A percentile compares a stretch with the other conserved stretches of the same genome.
Evolutionary conservation across 2,329 filamentous ascomycete species (phyloP).

Genomic region (Paradendryphiella salina): DNA sequence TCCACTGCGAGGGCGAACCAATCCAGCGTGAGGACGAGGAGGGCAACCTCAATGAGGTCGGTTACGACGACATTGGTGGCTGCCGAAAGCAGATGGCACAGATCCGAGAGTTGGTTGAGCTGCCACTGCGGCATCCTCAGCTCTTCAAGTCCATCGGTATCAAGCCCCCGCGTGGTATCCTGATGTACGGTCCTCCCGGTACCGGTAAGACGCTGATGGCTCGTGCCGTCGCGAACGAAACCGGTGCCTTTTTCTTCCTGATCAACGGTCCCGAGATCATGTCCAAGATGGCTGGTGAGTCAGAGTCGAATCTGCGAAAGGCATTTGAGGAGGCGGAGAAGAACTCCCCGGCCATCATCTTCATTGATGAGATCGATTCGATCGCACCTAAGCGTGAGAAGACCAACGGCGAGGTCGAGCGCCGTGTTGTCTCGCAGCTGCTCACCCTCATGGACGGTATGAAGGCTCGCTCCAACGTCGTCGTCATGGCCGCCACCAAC

Average conservation of each 20-base stretch:
- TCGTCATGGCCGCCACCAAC: constrained; percentile 99
- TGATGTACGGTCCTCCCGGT: constrained; percentile 92
- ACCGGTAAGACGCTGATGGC: constrained; percentile 99
- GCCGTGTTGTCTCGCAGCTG: constrained; percentile 96
- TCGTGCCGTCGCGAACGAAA: constrained; percentile 97
- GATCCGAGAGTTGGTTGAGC: constrained; percentile 97
- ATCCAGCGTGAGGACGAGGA: constrained; percentile 99
- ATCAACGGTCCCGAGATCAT: constrained; percentile 99
- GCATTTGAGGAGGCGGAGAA: constrained; percentile 99
- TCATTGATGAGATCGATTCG: constrained; percentile 99
- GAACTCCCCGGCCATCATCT: constrained; percentile 98
- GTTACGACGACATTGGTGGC: constrained; percentile 98
- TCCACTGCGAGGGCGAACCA: constrained; percentile 95
- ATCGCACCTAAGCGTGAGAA: constrained; percentile 99
- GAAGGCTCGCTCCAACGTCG: constrained; percentile 98
- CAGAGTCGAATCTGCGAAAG: constrained; percentile 95
- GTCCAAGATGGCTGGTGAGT: constrained; percentile 99
- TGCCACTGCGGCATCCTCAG: constrained; percentile 94
- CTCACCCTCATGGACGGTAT: constrained; percentile 98
- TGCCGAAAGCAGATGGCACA: constrained; percentile 99
- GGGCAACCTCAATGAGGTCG: constrained; percentile 98
- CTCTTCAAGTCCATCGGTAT: constrained; percentile 99
- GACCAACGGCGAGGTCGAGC: constrained; percentile 98
- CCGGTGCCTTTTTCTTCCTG: constrained; percentile 97
- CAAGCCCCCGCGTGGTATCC: constrained; percentile 96